A percentile compares a stretch with the other conserved stretches of the same genome.
These are phyloP conservation scores for Xylariaceae sp. DNA, from an alignment of 2,329 filamentous ascomycete genomes.

Conservation along the genomic window DNA sequence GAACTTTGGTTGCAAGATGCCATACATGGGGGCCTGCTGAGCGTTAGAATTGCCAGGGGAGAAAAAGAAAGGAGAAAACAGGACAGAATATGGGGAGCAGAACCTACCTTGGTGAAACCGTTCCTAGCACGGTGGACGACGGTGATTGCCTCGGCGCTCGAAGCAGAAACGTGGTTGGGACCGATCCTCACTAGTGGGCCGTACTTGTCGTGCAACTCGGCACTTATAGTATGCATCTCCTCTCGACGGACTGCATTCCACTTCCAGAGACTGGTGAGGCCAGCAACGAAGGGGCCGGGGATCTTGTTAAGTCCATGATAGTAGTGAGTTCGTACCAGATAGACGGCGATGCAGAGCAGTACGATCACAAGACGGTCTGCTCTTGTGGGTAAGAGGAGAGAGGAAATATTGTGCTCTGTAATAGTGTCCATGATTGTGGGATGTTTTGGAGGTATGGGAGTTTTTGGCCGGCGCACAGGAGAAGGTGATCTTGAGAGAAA, in stretches of 20 bases:
- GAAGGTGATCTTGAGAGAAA: too few relatives aligned
- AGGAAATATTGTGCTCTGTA: too few relatives aligned
- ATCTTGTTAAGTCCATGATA: slow-evolving; percentile 10
- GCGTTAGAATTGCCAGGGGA: background rate
- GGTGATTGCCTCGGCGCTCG: slow-evolving; percentile 11
- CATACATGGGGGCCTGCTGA: slow-evolving; percentile 3
- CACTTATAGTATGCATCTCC: slow-evolving; percentile 10
- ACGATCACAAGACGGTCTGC: too few relatives aligned
- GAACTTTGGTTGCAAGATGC: slow-evolving; percentile 9
- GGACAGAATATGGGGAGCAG: background rate
- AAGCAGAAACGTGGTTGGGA: slow-evolving; percentile 15
- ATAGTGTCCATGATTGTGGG: too few relatives aligned
- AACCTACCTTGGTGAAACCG: background rate
- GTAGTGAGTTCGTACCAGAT: too few relatives aligned
- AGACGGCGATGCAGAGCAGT: too few relatives aligned
- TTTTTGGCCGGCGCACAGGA: too few relatives aligned
- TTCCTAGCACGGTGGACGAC: slow-evolving; percentile 6
- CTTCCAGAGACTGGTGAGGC: slow-evolving; percentile 14
- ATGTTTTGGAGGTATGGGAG: too few relatives aligned
- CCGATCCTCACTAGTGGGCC: slow-evolving; percentile 14
- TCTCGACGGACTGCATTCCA: slow-evolving; percentile 5
- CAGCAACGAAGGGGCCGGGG: slow-evolving; percentile 10
- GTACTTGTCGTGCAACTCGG: slow-evolving; percentile 11
- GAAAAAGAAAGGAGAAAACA: background rate
- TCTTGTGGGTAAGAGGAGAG: too few relatives aligned